Conservation (phyloP, 345 rosid species). For the Rhizophora apiculata region DNA sequence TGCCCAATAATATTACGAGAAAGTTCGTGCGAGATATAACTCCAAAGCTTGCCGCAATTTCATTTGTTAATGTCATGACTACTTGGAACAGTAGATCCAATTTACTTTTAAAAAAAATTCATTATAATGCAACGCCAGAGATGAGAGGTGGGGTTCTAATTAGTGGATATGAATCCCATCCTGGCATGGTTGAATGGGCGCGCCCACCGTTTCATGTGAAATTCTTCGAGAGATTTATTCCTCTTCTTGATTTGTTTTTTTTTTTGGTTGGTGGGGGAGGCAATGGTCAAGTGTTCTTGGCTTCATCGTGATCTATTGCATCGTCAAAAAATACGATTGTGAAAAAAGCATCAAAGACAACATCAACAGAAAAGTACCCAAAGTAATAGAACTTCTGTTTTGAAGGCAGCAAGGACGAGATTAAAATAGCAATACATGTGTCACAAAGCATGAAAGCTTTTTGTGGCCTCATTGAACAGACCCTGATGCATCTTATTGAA, state of each 20-base stretch:
- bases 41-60: too few relatives aligned
- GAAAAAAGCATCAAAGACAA: not conserved
- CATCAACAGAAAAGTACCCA: not conserved
- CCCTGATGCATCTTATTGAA: constrained; percentile 9
- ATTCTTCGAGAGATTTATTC: too few relatives aligned
- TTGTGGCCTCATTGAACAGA: constrained; percentile 15
- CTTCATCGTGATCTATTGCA: not conserved
- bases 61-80: too few relatives aligned
- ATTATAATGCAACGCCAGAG: too few relatives aligned
- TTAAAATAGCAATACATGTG: constrained; percentile 8
- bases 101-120: too few relatives aligned
- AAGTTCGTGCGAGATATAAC: too few relatives aligned
- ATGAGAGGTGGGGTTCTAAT: too few relatives aligned
- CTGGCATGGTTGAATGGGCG: too few relatives aligned
- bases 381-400: not conserved
- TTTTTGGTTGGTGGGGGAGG: not conserved
- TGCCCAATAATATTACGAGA: too few relatives aligned
- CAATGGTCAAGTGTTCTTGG: not conserved
- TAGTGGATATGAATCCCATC: too few relatives aligned
- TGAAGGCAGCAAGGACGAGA: not conserved
- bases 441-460: constrained; percentile 4
- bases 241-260: too few relatives aligned
- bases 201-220: not conserved
- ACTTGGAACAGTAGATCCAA: too few relatives aligned
- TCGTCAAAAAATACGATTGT: not conserved